A percentile compares a stretch with the other conserved stretches of the same genome.
Conservation (phyloP, 2,329 filamentous ascomycete species). For the Calonectria pauciramosa region DNA sequence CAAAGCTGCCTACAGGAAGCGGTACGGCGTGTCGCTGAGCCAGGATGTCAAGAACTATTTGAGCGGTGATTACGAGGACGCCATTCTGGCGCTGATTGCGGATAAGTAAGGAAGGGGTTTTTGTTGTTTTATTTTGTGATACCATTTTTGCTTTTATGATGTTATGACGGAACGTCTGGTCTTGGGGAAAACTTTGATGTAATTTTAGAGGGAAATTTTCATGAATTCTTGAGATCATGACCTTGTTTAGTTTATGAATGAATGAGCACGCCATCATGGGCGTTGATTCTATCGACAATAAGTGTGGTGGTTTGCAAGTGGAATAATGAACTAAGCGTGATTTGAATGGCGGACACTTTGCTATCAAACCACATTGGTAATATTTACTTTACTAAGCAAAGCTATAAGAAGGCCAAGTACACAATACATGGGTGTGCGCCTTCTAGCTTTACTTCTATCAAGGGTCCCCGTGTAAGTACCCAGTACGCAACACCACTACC, state of each 20-base stretch:
- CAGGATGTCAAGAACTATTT: constrained; percentile 45
- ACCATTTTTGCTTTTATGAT: background rate
- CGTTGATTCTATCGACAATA: too few species aligned
- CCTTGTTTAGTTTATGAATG: background rate
- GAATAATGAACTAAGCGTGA: too few species aligned
- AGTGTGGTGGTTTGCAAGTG: background rate
- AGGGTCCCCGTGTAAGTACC: too few species aligned
- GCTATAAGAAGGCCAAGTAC: too few species aligned
- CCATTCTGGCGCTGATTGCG: constrained; percentile 47
- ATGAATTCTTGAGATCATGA: background rate
- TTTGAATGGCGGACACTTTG: background rate
- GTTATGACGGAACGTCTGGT: background rate
- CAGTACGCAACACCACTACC: too few species aligned
- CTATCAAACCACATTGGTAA: background rate
- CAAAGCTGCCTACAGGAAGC: constrained; percentile 71
- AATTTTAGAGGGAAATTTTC: background rate
- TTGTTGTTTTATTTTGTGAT: background rate
- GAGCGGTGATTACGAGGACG: constrained; percentile 47
- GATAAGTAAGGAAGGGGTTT: constrained; percentile 38
- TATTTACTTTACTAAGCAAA: background rate
- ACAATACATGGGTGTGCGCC: too few species aligned
- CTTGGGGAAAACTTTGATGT: background rate
- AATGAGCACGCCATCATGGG: background rate
- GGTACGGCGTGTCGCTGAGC: constrained; percentile 66
- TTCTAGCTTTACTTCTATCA: too few species aligned